Conservation (phyloP, 2,329 filamentous ascomycete species). For the Nothomitra cinnamomea region DNA sequence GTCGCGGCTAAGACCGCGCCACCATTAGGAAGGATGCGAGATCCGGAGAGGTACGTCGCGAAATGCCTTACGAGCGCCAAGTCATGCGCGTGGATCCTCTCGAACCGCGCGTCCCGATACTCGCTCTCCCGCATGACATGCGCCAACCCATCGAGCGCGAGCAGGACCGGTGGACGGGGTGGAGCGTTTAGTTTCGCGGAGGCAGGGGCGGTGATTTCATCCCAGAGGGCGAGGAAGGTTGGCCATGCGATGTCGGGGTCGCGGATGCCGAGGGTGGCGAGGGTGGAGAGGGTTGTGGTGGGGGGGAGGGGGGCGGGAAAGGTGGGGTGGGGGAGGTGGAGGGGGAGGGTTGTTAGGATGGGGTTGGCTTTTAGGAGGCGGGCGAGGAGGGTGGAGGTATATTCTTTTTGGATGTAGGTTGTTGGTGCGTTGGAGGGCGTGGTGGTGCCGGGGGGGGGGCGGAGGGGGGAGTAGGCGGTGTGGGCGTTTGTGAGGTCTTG, state of each 20-base stretch:
- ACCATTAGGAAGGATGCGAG: slow-evolving; percentile 44
- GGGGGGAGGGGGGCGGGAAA: slow-evolving; percentile 42
- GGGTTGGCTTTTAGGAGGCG: slow-evolving; percentile 59
- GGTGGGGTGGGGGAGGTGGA: slow-evolving; percentile 36
- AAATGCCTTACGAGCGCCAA: slow-evolving; percentile 62
- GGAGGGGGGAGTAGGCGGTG: slow-evolving; percentile 62
- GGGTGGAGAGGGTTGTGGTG: slow-evolving; percentile 44
- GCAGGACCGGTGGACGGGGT: slow-evolving; percentile 49
- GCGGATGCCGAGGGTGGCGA: slow-evolving; percentile 50
- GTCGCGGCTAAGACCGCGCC: slow-evolving; percentile 63
- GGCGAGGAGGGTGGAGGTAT: slow-evolving; percentile 56
- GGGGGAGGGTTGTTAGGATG: slow-evolving; percentile 37
- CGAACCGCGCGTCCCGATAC: slow-evolving; percentile 55
- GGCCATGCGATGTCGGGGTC: slow-evolving; percentile 67
- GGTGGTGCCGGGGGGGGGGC: slow-evolving; percentile 32
- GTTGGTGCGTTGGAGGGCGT: too few species aligned
- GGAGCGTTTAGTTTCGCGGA: slow-evolving; percentile 23
- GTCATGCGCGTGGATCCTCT: slow-evolving; percentile 73
- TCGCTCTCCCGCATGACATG: slow-evolving; percentile 65
- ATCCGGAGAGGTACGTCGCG: slow-evolving; percentile 50
- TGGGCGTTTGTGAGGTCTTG: slow-evolving; percentile 67
- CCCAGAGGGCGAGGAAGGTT: slow-evolving; percentile 66
- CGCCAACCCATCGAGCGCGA: slow-evolving; percentile 61
- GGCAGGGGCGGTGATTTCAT: slow-evolving; percentile 46
- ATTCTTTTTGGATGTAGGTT: slow-evolving; percentile 72